A percentile compares a stretch with the other conserved stretches of the same genome.
phyloP scores from a whole-genome alignment of 768 basidiomycete genomes.

The Exidia glandulosa region DNA sequence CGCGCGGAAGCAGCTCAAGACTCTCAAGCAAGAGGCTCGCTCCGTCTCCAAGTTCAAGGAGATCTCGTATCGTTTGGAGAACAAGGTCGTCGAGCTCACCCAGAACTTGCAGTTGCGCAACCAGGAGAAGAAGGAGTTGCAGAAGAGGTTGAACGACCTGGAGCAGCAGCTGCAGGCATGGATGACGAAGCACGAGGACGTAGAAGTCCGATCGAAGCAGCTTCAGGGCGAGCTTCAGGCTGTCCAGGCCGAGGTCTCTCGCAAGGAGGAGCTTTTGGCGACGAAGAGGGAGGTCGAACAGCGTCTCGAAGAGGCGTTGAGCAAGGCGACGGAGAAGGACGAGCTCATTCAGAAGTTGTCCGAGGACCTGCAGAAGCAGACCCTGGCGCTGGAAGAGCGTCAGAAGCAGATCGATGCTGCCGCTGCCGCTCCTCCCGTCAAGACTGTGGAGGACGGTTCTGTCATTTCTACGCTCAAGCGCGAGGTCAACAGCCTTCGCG shows the following conservation, averaged over 20 bases:
- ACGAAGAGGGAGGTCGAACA: conserved; percentile 73
- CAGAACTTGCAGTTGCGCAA: conserved; percentile 85
- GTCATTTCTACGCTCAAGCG: conserved; percentile 83
- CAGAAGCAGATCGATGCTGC: conserved; percentile 37
- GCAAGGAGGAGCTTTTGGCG: conserved; percentile 61
- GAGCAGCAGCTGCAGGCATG: conserved; percentile 82
- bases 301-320: conserved; percentile 64
- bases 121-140: conserved; percentile 81
- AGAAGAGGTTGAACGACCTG: conserved; percentile 59
- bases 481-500: conserved; percentile 85
- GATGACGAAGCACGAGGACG: conserved; percentile 80
- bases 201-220: conserved; percentile 60
- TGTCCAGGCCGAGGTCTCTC: conserved; percentile 58
- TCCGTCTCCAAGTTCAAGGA: conserved; percentile 98
- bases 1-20: conserved; percentile 77
- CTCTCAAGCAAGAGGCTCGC: conserved; percentile 80
- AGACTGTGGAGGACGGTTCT: conserved; percentile 71
- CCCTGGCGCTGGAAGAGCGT: conserved; percentile 64
- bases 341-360: conserved; percentile 70
- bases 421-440: conserved; percentile 44
- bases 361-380: conserved; percentile 62
- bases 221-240: conserved; percentile 58
- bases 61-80: conserved; percentile 94
- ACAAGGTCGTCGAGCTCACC: conserved; percentile 98
- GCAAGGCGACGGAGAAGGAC: conserved; percentile 74